Base-by-base conservation (phyloP, 2,329 filamentous ascomycete species). In the Amylocarpus encephaloides region DNA sequence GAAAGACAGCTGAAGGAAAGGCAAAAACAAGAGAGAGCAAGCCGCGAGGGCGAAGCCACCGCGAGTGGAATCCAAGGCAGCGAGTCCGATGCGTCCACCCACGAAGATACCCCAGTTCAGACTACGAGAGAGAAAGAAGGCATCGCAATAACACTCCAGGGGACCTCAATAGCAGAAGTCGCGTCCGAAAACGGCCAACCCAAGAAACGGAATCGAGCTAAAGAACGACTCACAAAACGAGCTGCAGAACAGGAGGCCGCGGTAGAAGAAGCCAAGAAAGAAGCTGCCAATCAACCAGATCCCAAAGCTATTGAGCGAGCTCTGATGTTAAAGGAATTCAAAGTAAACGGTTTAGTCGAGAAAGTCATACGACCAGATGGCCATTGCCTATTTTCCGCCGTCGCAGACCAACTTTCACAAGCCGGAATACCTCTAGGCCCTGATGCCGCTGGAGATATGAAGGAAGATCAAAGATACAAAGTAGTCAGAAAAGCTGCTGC, bases 331-430 rank as follows among this genome's bases (percentile, higher is more conserved):
- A 72, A 73, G 26, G 78, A 80, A 36, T 85, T 96, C 66, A 70
- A 73, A 48, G 71, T 75, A 40, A 71, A 85, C 50, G 75, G 74
- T 0, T 75, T 97, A 13, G 73, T 72, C 16, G 88, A 96, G 71
- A 79, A 86, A 60, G 82, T 88, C 51, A 90, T 98, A 50, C 79
- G 79, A 35, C 89, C 93, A 0, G 92, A 98, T 68, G 93, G 93
- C 0, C 93, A 98, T 70, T 98, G 93, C 66, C 73, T 98, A 13
- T 98, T 97, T 70, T 86, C 89, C 13, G 90, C 93, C 0, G 78
- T 97, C 45, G 91, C 92, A 22, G 88, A 93, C 66, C 90, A 95
- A 69, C 75, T 96, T 47, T 71, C 70, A 48, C 72, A 77, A 48
- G 69, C 74, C 40, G 70, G 65, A 2, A 71, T 82, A 12, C 62